Percentiles rank a stretch among this genome's conserved stretches.
Evolutionary conservation across 805 yeast genomes (phyloP).

Genomic region (Saccharomycopsis guyanensis): DNA sequence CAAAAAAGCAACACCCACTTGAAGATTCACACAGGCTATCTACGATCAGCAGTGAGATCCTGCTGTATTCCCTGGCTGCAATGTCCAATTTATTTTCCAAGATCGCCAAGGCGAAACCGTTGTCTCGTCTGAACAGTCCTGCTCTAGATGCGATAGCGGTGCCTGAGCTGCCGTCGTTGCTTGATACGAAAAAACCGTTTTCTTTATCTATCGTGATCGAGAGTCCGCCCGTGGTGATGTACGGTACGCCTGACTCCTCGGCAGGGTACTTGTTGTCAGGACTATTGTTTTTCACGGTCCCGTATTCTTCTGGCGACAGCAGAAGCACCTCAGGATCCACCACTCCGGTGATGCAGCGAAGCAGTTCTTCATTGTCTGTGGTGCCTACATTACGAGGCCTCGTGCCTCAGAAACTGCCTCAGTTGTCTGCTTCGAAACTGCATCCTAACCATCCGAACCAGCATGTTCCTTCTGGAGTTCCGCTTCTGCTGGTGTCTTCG

Average conservation of each 20-base stretch:
- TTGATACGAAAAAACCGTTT: slow-evolving; percentile 28
- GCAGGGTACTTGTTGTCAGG: slow-evolving; percentile 87
- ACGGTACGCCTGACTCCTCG: slow-evolving; percentile 70
- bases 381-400: neutral
- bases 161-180: slow-evolving; percentile 4
- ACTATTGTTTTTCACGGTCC: slow-evolving; percentile 50
- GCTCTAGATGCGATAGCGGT: slow-evolving; percentile 6
- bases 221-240: slow-evolving; percentile 84
- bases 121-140: slow-evolving; percentile 9
- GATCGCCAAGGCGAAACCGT: slow-evolving; percentile 6
- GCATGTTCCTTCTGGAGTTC: neutral
- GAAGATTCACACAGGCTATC: too few species aligned
- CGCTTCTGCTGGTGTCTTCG: neutral
- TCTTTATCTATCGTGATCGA: slow-evolving; percentile 60
- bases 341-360: neutral
- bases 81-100: slow-evolving; percentile 6
- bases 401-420: slow-evolving; percentile 4
- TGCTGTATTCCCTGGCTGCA: too few species aligned
- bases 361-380: neutral
- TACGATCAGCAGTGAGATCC: too few species aligned
- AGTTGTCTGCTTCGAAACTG: neutral
- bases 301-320: slow-evolving; percentile 24
- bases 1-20: too few species aligned
- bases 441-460: neutral
- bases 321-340: slow-evolving; percentile 9